These are phyloP conservation scores for Phyllosticta paracitricarpa DNA, from an alignment of 2,329 filamentous ascomycete genomes.

Conservation along the genomic window DNA sequence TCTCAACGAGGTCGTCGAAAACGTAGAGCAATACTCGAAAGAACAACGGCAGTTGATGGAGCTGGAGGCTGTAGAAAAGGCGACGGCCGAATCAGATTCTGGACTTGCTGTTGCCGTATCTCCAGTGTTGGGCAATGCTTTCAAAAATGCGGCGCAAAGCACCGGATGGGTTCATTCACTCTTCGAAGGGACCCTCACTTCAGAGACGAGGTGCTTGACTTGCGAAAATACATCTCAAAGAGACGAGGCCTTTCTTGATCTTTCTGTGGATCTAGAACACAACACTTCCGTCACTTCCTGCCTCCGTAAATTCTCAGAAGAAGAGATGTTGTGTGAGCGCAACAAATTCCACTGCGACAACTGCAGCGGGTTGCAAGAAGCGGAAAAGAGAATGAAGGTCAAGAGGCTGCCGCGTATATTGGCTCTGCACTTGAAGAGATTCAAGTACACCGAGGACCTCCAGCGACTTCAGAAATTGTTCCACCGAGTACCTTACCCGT, in stretches of 20 bases:
- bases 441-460: constrained; percentile 96
- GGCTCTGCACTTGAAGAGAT: constrained; percentile 87
- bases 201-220: constrained; percentile 90
- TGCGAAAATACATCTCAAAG: constrained; percentile 93
- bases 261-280: constrained; percentile 91
- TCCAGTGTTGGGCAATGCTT: not conserved
- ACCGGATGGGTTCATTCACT: constrained; percentile 87
- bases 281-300: constrained; percentile 96
- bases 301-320: constrained; percentile 88
- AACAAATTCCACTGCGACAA: constrained; percentile 99
- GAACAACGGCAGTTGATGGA: constrained; percentile 22
- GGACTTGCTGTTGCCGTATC: constrained; percentile 14
- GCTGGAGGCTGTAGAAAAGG: constrained; percentile 38
- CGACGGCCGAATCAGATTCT: constrained; percentile 19
- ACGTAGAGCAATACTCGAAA: constrained; percentile 79
- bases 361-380: constrained; percentile 91
- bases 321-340: constrained; percentile 95
- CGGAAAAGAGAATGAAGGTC: constrained; percentile 98
- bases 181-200: constrained; percentile 89
- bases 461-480: constrained; percentile 92
- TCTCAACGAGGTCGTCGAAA: constrained; percentile 90
- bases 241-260: constrained; percentile 89
- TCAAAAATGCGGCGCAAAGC: constrained; percentile 18
- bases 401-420: constrained; percentile 87
- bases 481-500: constrained; percentile 93